A percentile compares a stretch with the other conserved stretches of the same genome.
phyloP scores from a whole-genome alignment of 371 early-diverging fungal species.

The Syncephalis fuscata region DNA sequence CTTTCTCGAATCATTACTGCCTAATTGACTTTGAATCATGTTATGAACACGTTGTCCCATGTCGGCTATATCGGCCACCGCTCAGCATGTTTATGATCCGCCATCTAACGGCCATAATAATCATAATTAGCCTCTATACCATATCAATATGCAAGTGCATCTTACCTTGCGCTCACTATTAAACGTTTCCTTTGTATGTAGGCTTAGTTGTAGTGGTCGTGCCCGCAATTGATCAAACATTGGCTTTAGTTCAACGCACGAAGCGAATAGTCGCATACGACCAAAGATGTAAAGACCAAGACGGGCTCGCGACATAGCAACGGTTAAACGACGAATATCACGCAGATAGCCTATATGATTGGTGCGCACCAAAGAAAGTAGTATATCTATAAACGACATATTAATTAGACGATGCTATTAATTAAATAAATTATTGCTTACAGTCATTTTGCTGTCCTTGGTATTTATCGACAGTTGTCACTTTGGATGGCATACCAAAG shows the following conservation, averaged over 20 bases:
- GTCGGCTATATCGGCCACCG: constrained; percentile 21
- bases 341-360: constrained; percentile 76
- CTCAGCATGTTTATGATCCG: constrained; percentile 14
- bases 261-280: constrained; percentile 43
- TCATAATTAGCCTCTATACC: no score
- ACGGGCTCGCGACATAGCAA: constrained; percentile 82
- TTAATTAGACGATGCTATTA: background rate
- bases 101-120: constrained; percentile 3
- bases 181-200: constrained; percentile 37
- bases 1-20: constrained; percentile 21
- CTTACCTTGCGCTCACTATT: constrained; percentile 5
- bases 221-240: constrained; percentile 31
- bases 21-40: constrained; percentile 53
- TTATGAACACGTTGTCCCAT: constrained; percentile 53
- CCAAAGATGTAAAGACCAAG: constrained; percentile 90
- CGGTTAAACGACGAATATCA: constrained; percentile 75
- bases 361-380: constrained; percentile 88
- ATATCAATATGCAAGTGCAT: no score
- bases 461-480: constrained; percentile 86
- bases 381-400: constrained; percentile 30
- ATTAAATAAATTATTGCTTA: constrained; percentile 22
- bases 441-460: constrained; percentile 92
- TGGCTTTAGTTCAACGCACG: constrained; percentile 57
- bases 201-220: constrained; percentile 28
- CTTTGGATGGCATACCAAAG: constrained; percentile 47